Evolutionary conservation across 139 green algal genomes (phyloP).

Genomic region (Desmodesmus armatus): DNA sequence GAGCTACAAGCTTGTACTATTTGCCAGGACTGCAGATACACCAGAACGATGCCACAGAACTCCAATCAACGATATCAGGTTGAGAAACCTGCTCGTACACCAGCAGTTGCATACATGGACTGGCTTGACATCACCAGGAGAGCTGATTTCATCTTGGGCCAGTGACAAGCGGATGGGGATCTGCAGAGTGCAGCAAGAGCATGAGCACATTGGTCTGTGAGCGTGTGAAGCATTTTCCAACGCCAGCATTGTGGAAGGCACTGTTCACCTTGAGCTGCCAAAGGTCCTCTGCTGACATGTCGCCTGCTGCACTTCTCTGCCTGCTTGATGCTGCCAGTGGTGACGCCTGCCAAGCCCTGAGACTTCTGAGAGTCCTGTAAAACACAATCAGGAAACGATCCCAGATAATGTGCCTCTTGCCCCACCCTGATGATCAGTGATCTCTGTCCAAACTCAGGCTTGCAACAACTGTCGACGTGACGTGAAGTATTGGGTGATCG

Average conservation of each 20-base stretch:
- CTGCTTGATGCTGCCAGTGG: neutral
- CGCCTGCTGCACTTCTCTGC: neutral
- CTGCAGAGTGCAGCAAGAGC: constrained; percentile 12
- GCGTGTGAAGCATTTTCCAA: neutral
- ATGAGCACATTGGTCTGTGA: neutral
- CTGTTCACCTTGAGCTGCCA: constrained; percentile 35
- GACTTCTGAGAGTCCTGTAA: too few species aligned
- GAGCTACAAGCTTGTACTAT: too few species aligned
- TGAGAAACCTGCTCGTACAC: neutral
- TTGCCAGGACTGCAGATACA: too few species aligned
- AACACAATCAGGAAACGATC: too few species aligned
- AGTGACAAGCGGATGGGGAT: constrained; percentile 22
- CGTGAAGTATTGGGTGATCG: too few species aligned
- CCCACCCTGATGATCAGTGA: too few species aligned
- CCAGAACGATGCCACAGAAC: too few species aligned
- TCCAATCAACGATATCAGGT: too few species aligned
- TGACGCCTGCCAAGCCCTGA: neutral
- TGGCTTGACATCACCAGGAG: constrained; percentile 35
- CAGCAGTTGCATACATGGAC: constrained; percentile 20
- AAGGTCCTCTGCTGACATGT: constrained; percentile 17
- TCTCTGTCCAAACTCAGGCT: too few species aligned
- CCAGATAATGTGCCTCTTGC: too few species aligned
- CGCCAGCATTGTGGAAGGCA: neutral
- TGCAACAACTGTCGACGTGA: too few species aligned
- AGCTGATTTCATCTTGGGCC: constrained; percentile 18